Percentiles rank a stretch among this genome's conserved stretches.
Evolutionary conservation across 495 filamentous ascomycete genomes (phyloP).

Genomic region (Lepraria neglecta): DNA sequence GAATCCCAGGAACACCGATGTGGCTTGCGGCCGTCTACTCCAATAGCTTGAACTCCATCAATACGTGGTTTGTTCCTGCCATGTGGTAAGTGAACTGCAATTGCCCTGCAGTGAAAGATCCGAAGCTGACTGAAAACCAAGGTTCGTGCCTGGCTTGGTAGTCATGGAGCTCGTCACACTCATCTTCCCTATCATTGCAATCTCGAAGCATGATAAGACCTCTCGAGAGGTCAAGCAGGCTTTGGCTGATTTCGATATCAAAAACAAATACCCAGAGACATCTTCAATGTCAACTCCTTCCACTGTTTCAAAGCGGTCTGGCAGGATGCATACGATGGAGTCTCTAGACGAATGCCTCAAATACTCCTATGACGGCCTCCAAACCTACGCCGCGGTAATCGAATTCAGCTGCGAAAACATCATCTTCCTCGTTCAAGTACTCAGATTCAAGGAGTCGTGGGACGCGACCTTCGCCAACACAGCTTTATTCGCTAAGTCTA

Average conservation of each 20-base stretch:
- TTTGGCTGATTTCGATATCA: conserved; percentile 32
- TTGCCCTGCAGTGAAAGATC: not conserved
- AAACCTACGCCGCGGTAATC: conserved; percentile 52
- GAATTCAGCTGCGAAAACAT: conserved; percentile 67
- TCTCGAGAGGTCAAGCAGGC: conserved; percentile 34
- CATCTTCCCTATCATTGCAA: conserved; percentile 50
- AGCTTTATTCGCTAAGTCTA: conserved; percentile 6
- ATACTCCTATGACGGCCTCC: conserved; percentile 45
- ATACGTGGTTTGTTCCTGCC: conserved; percentile 47
- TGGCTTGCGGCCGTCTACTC: conserved; percentile 59
- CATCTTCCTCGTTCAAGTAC: conserved; percentile 53
- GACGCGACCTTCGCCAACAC: conserved; percentile 7
- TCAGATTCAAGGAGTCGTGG: conserved; percentile 48
- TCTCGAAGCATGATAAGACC: conserved; percentile 32
- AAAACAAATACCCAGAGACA: conserved; percentile 28
- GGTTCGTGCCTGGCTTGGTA: conserved; percentile 50
- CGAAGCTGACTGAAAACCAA: conserved; percentile 20
- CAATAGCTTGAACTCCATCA: conserved; percentile 48
- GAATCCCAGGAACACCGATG: conserved; percentile 58
- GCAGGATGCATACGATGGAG: conserved; percentile 48
- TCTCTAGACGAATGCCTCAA: conserved; percentile 54
- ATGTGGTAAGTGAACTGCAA: conserved; percentile 46
- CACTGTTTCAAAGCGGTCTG: conserved; percentile 27
- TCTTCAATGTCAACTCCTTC: conserved; percentile 31
- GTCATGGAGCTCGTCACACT: conserved; percentile 49